phyloP scores from a whole-genome alignment of 2,329 filamentous ascomycete species.

The Aspergillus quadrilineatus region DNA sequence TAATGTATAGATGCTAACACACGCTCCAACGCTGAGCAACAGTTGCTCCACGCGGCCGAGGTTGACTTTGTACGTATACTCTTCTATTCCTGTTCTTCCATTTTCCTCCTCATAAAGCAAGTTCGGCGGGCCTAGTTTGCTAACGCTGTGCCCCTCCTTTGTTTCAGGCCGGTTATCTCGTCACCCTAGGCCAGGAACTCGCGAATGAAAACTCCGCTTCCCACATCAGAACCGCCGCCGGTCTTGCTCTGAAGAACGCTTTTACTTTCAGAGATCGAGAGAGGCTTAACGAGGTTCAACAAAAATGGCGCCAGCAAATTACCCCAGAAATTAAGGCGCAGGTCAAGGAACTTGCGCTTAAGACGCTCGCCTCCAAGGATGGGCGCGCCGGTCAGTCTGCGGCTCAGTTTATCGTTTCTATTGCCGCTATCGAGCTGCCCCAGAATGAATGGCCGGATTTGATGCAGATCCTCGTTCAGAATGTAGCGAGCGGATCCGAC shows the following conservation, averaged over 20 bases:
- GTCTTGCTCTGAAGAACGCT: slow-evolving; percentile 96
- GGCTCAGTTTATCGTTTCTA: slow-evolving; percentile 91
- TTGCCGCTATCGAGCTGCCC: slow-evolving; percentile 92
- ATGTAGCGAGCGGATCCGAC: slow-evolving; percentile 81
- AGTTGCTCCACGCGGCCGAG: slow-evolving; percentile 88
- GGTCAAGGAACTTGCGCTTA: slow-evolving; percentile 87
- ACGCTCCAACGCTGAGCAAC: slow-evolving; percentile 89
- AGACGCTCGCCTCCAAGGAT: slow-evolving; percentile 79
- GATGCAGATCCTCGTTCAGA: slow-evolving; percentile 84
- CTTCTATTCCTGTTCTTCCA: slow-evolving; percentile 32
- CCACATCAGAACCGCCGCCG: slow-evolving; percentile 87
- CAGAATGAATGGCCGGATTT: slow-evolving; percentile 91
- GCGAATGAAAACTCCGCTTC: slow-evolving; percentile 83
- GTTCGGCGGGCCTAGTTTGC: slow-evolving; percentile 4
- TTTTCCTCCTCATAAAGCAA: slow-evolving; percentile 19
- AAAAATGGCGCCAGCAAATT: slow-evolving; percentile 86
- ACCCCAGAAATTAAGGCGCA: slow-evolving; percentile 77
- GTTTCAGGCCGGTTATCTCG: slow-evolving; percentile 80
- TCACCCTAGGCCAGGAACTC: slow-evolving; percentile 87
- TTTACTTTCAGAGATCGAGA: slow-evolving; percentile 90
- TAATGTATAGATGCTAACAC: slow-evolving; percentile 71
- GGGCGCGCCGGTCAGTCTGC: slow-evolving; percentile 81
- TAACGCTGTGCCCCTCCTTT: slow-evolving; percentile 25
- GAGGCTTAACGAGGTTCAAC: slow-evolving; percentile 84
- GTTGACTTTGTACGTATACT: slow-evolving; percentile 79